Evolutionary conservation across 192 early-diverging fungal species (phyloP), one percentile per base, ranked within the genome.

Genomic region (Radiomyces spectabilis): DNA sequence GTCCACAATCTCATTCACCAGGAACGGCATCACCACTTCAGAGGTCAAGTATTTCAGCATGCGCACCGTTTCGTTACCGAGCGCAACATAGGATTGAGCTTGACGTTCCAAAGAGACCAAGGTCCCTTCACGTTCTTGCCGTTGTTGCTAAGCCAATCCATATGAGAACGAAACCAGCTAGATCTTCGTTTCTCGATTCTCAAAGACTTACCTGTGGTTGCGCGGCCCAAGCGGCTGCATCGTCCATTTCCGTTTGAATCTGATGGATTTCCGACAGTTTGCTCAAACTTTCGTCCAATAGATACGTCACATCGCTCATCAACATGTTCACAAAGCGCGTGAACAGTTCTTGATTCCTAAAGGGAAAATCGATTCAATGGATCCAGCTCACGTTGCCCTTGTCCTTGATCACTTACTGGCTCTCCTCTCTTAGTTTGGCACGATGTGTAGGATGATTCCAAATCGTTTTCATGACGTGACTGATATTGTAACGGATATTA

Each of bases 401-500:
- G 4, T 39, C 37, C 47, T 47, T 46, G n/a, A 45, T 40, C 29
- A 59, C 78, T 49, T 69, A 82, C 83, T 51, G 57, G 57, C 79
- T 82, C 47, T 80, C 76, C 24, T 69, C 64, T 41, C 76, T 77
- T 30, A 93, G 63, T 61, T 77, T 79, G 1, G 60, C 62, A n/a
- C 81, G 77, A 68, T 94, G 89, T n/a, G 59, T 63, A n/a, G 63
- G 72, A 48, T 89, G 81, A 4, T 63, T 69, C 87, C 92, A 92
- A 10, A 94, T 72, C 29, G 66, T 62, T 61, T 93, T 93, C 61
- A 97, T 79, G 7, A 94, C 87, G 55, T 94, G 90, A 6, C 85
- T 85, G 48, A 99, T 94, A 56, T 96, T 86, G 77, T 97, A 97
- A 29, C 96, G 85, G 57, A 94, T 93, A 68, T 90, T 96, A 73